A percentile compares a stretch with the other conserved stretches of the same genome.
Evolutionary conservation across 306 rosid genomes (phyloP).

Genomic region (Gastrolobium villosum): DNA sequence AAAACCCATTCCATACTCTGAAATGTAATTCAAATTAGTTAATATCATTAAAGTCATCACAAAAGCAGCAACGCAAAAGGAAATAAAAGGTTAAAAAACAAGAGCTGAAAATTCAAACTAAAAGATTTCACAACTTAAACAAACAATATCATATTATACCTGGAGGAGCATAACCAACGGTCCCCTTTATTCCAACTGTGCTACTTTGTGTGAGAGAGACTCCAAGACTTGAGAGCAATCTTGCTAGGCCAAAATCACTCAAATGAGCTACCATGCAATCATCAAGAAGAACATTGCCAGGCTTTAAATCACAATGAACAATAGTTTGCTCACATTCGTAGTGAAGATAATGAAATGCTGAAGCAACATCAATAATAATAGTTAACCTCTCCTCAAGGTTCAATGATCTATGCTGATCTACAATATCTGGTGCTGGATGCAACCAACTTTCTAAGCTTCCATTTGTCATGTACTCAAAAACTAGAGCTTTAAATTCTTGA

Average conservation of each 20-base stretch:
- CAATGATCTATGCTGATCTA: background rate
- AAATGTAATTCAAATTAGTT: background rate
- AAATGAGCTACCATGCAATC: constrained; percentile 40
- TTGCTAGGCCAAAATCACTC: constrained; percentile 52
- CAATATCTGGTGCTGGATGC: background rate
- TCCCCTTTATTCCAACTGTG: constrained; percentile 41
- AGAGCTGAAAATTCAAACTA: background rate
- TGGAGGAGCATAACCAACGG: constrained; percentile 42
- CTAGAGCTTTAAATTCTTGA: constrained; percentile 51
- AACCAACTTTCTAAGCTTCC: constrained; percentile 55
- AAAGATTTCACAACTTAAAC: background rate
- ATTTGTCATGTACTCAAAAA: constrained; percentile 45
- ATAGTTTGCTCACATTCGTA: constrained; percentile 23
- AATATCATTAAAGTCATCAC: background rate
- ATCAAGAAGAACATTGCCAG: constrained; percentile 48
- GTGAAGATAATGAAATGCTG: constrained; percentile 47
- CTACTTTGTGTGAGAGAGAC: constrained; percentile 21
- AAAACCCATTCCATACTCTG: no score
- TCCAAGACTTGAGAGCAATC: constrained; percentile 19
- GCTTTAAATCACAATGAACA: constrained; percentile 51
- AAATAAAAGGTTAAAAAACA: background rate
- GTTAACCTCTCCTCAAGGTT: constrained; percentile 40
- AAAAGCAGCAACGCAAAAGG: background rate
- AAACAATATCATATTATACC: constrained; percentile 12
- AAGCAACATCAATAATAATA: constrained; percentile 38